Conservation (phyloP, 352 stramenopile genomes). For the Stramenopiles sp. region DNA sequence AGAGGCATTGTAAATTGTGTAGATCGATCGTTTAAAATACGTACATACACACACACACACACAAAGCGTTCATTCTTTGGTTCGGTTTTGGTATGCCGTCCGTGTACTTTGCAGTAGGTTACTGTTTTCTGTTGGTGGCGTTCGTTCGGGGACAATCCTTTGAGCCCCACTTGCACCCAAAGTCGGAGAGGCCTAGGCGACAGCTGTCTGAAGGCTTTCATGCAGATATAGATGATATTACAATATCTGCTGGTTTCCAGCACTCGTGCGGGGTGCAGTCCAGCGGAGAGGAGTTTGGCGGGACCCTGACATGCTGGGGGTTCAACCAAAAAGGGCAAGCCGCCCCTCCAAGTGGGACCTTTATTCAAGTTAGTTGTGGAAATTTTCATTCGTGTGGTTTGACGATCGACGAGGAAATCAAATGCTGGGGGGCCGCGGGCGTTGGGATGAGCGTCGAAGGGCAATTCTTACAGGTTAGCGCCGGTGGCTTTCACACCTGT, state of each 20-base stretch:
- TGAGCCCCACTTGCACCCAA: not conserved
- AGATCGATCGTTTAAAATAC: too few relatives aligned
- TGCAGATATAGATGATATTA: constrained; percentile 6
- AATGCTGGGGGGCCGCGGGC: constrained; percentile 44
- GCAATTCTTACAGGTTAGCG: constrained; percentile 53
- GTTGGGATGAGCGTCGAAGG: constrained; percentile 30
- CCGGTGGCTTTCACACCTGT: constrained; percentile 49
- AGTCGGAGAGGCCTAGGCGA: not conserved
- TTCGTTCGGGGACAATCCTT: not conserved
- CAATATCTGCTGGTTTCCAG: constrained; percentile 11
- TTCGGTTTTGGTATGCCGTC: too few relatives aligned
- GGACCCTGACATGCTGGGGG: not conserved
- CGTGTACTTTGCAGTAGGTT: too few relatives aligned
- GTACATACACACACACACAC: too few relatives aligned
- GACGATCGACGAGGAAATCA: constrained; percentile 43
- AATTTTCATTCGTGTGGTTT: constrained; percentile 49
- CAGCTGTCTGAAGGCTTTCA: not conserved
- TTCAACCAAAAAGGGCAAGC: constrained; percentile 43
- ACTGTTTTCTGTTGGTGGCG: too few relatives aligned
- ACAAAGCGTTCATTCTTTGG: too few relatives aligned
- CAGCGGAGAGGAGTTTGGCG: not conserved
- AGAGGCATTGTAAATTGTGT: too few relatives aligned
- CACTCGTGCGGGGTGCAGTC: constrained; percentile 13
- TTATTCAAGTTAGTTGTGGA: constrained; percentile 49
- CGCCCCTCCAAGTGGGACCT: constrained; percentile 28